Percentiles rank a stretch among this genome's conserved stretches.
Evolutionary conservation across 2,329 filamentous ascomycete species (phyloP).

Genomic region (Bipolaris victoriae): DNA sequence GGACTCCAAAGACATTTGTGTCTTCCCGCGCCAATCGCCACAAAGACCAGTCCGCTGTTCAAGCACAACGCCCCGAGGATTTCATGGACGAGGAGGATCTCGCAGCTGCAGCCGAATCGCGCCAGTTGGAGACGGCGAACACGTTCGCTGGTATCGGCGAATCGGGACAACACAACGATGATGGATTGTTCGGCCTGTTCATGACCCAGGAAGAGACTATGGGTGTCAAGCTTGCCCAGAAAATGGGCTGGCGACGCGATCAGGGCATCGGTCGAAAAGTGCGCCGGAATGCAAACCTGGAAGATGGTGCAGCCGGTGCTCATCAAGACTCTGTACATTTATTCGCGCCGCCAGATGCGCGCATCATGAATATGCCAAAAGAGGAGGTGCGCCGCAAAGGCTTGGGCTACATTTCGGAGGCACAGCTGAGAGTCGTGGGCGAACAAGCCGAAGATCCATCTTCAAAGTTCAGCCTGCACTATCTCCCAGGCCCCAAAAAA

Average conservation of each 20-base stretch:
- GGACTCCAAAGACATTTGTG: slow-evolving; percentile 89
- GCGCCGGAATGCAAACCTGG: slow-evolving; percentile 73
- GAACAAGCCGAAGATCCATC: slow-evolving; percentile 27
- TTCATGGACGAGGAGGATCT: slow-evolving; percentile 99
- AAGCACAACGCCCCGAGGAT: slow-evolving; percentile 75
- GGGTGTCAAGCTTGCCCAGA: slow-evolving; percentile 81
- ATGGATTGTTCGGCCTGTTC: slow-evolving; percentile 74
- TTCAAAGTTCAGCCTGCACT: slow-evolving; percentile 29
- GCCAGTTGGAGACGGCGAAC: slow-evolving; percentile 73
- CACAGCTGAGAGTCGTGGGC: slow-evolving; percentile 53
- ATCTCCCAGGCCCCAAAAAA: slow-evolving; percentile 31
- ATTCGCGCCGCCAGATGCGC: slow-evolving; percentile 83
- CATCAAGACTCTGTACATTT: slow-evolving; percentile 62
- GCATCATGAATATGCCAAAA: slow-evolving; percentile 68
- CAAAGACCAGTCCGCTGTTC: slow-evolving; percentile 65
- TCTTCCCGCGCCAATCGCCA: slow-evolving; percentile 83
- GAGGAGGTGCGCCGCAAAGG: slow-evolving; percentile 72
- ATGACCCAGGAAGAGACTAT: slow-evolving; percentile 78
- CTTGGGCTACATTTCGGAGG: slow-evolving; percentile 69
- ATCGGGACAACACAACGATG: slow-evolving; percentile 59
- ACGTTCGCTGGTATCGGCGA: slow-evolving; percentile 78
- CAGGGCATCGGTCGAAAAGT: slow-evolving; percentile 92
- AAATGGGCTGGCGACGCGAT: slow-evolving; percentile 95
- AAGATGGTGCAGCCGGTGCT: slow-evolving; percentile 51
- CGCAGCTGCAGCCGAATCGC: slow-evolving; percentile 80